Conservation (phyloP, 192 early-diverging fungal species). For the Kickxella alabastrina region DNA sequence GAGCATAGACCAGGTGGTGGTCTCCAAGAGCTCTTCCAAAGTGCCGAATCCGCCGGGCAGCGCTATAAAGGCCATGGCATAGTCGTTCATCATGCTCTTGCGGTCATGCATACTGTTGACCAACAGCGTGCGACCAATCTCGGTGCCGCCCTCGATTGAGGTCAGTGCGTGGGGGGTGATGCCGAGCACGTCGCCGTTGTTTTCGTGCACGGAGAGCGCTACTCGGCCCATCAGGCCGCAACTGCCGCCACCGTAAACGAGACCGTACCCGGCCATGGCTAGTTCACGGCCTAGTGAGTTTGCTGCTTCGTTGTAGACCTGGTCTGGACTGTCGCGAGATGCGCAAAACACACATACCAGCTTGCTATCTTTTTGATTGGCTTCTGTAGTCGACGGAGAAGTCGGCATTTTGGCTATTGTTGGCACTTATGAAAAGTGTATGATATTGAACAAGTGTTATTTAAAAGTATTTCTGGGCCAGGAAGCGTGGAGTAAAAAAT, state of each 20-base stretch:
- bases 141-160: constrained; percentile 42
- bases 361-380: background rate
- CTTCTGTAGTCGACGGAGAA: too few relatives aligned
- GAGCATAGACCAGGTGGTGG: constrained; percentile 75
- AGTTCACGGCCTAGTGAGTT: constrained; percentile 55
- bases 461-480: too few relatives aligned
- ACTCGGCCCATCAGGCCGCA: constrained; percentile 80
- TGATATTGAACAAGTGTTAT: too few relatives aligned
- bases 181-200: constrained; percentile 64
- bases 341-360: constrained; percentile 50
- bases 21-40: constrained; percentile 83
- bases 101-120: constrained; percentile 84
- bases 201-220: constrained; percentile 60
- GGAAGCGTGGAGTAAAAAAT: too few relatives aligned
- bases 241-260: constrained; percentile 68
- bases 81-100: constrained; percentile 70
- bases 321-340: constrained; percentile 25
- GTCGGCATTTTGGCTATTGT: too few relatives aligned
- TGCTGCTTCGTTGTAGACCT: constrained; percentile 20
- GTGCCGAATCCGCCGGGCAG: constrained; percentile 88
- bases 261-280: constrained; percentile 54
- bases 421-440: too few relatives aligned
- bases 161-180: constrained; percentile 70
- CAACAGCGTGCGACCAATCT: constrained; percentile 53
- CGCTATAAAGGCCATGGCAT: constrained; percentile 69